Base-by-base conservation (phyloP, 306 rosid genomes). In the Ormosia emarginata region DNA sequence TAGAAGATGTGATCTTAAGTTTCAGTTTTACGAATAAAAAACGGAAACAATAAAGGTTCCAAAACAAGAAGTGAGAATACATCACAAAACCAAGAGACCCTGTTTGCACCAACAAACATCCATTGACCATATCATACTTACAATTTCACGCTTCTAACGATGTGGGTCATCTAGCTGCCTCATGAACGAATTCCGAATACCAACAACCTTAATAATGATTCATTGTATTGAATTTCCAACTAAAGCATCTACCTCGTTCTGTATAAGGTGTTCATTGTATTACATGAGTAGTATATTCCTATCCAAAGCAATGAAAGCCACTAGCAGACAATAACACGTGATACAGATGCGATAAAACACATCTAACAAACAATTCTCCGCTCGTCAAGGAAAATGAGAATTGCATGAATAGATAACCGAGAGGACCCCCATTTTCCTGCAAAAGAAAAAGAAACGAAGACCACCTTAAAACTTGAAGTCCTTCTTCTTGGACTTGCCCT, bases 401-500 rank as follows among this genome's bases (percentile, higher is more conserved):
- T 68, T 61, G 76, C 74, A 18, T 53, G 64, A 41, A 43, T 7
- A 40, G 59, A 79, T 6, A 49, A 13, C 2, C 2, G 55, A 56
- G 75, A 44, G 69, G 68, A n/a, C 66, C 39, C 24, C 13, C 69
- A 11, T 33, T 56, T 77, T 66, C 72, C 68, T 9, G n/a, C 73
- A 39, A 76, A 34, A 52, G 24, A 53, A 71, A 65, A 47, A 61
- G 71, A 40, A 32, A 50, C 1, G 36, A 6, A 49, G 29, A 58
- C 68, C 77, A 63, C 79, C 75, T 88, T 92, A 95, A 78, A 95
- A 95, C 92, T 95, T 95, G 78, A 95, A 95, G 83, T 93, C 93
- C 81, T 90, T 93, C 92, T 95, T 95, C 94, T 95, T 95, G 6
- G 94, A 90, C 81, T 95, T 95, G 37, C 98, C 97, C 0, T 95